Base-by-base conservation (phyloP, 2,329 filamentous ascomycete genomes). In the Colletotrichum eremochloae region DNA sequence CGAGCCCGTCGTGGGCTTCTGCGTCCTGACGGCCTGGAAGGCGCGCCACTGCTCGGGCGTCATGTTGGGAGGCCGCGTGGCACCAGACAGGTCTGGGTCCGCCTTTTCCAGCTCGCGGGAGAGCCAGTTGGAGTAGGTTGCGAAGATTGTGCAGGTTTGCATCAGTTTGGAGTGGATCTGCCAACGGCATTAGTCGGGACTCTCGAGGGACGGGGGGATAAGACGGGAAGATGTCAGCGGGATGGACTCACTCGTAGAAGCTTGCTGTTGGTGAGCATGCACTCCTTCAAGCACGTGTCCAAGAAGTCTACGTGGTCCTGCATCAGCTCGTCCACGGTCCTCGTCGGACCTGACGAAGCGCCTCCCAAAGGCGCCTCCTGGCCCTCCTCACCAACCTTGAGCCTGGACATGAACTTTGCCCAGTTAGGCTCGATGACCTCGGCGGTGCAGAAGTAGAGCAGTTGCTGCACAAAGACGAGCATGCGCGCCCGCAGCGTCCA, bases 391-490 rank as follows among this genome's bases (percentile, higher is more conserved):
- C 87, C 88, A 12, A 85, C 89, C 84, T 92, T 92, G 7, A 98
- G 87, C 42, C 94, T 88, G n/a, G 92, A 90, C 94, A 98, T 98
- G 73, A 99, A 90, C 60, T 91, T 93, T 75, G 94, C 91, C 96
- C 96, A 99, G 81, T 98, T 98, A 3, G 96, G 96, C 81, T 99
- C 96, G 67, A 99, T 97, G 66, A 99, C 96, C 82, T 99, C 96
- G 1, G 94, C 91, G 0, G 96, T 98, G 83, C 95, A 98, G 80
- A 97, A 99, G 82, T 98, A 99, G 7, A 98, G 88, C 48, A 98
- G 86, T 80, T 99, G 96, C 82, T 99, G 96, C 2, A 98, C 94
- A 79, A 98, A 99, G 11, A 97, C 94, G 11, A 98, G 87, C 96
- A 99, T 99, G 60, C 96, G 90, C 3, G 95, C 94, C 44, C 96